Base-by-base conservation (phyloP, 2,329 filamentous ascomycete species). In the Colletotrichum higginsianum region DNA sequence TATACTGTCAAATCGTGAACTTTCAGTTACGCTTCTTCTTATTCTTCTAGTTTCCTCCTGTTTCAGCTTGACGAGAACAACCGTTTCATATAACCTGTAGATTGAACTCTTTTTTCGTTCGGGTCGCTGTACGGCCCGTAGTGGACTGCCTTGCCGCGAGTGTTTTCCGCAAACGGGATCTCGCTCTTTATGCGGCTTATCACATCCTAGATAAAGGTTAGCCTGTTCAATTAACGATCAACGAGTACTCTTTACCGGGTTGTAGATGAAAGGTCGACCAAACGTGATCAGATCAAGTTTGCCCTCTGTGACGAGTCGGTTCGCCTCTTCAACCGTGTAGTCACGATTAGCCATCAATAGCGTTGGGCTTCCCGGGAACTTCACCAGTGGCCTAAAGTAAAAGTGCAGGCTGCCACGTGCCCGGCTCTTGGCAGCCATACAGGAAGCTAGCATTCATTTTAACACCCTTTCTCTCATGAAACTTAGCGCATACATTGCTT, bases 201-300 rank as follows among this genome's bases (percentile, higher is more conserved):
- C 5, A 57, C 12, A 56, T 68, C 58, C 58, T 68, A n/a, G 15
- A 11, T 16, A 18, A 16, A 2, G 12, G 23, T 30, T 8, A 52
- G 38, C 12, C 9, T 4, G 16, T 7, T 9, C 2, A 15, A 16
- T 42, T 4, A 26, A 8, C 5, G 18, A 50, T 53, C 42, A 50
- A 38, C 15, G 9, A 8, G 23, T 30, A 44, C 6, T 49, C 65
- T 62, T 13, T 72, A 26, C 72, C 23, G 64, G 64, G 15, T 73
- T 73, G 23, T 50, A 55, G 5, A 72, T 67, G 40, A 73, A 72
- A 6, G 68, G 64, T 9, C 60, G 49, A 3, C 42, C 68, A 30
- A 73, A 64, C 1, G 53, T 42, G n/a, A 68, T 35, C 12, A 73
- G 23, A 42, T 73, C 72, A 7, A 66, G 18, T 21, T 68, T 73